A percentile compares a stretch with the other conserved stretches of the same genome.
phyloP scores from a whole-genome alignment of 2,329 filamentous ascomycete species.

The Fusarium domesticum region DNA sequence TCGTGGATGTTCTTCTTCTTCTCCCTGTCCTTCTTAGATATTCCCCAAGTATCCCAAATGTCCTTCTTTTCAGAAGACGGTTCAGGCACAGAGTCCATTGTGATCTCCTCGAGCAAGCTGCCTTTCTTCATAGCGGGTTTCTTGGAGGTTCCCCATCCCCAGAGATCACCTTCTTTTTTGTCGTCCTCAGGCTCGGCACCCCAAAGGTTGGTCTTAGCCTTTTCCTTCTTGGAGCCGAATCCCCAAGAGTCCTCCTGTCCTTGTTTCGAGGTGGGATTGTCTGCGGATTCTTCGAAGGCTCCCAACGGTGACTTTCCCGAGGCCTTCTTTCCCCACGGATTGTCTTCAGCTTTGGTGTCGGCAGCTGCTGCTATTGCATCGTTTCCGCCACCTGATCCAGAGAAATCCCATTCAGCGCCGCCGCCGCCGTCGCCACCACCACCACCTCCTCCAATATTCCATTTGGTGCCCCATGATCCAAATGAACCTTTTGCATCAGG shows the following conservation, averaged over 20 bases:
- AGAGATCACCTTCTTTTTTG: conserved; percentile 34
- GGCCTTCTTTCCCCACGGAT: conserved; percentile 57
- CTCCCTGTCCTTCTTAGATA: conserved; percentile 33
- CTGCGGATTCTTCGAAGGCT: conserved; percentile 41
- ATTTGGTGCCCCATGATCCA: conserved; percentile 59
- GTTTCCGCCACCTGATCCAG: conserved; percentile 30
- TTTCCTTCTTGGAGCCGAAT: conserved; percentile 40
- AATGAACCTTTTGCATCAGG: conserved; percentile 46
- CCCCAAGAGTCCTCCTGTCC: conserved; percentile 33
- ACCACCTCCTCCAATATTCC: conserved; percentile 48
- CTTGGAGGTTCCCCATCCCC: conserved; percentile 37
- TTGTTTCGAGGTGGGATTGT: conserved; percentile 36
- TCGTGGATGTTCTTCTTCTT: conserved; percentile 33
- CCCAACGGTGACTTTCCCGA: conserved; percentile 49
- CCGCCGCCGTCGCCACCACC: conserved; percentile 22
- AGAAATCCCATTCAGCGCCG: conserved; percentile 43
- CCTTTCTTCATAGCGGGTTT: conserved; percentile 39
- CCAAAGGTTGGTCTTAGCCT: conserved; percentile 40
- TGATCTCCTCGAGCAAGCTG: conserved; percentile 17
- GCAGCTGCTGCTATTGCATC: conserved; percentile 14
- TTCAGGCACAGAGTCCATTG: conserved; percentile 24
- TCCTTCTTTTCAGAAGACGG: conserved; percentile 29
- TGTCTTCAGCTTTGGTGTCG: conserved; percentile 29
- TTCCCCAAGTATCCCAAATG: conserved; percentile 33
- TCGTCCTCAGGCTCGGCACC: conserved; percentile 34